Evolutionary conservation across 148 eudicot genomes (phyloP), one percentile per base, ranked within the genome.

Genomic region (Rhododendron molle): DNA sequence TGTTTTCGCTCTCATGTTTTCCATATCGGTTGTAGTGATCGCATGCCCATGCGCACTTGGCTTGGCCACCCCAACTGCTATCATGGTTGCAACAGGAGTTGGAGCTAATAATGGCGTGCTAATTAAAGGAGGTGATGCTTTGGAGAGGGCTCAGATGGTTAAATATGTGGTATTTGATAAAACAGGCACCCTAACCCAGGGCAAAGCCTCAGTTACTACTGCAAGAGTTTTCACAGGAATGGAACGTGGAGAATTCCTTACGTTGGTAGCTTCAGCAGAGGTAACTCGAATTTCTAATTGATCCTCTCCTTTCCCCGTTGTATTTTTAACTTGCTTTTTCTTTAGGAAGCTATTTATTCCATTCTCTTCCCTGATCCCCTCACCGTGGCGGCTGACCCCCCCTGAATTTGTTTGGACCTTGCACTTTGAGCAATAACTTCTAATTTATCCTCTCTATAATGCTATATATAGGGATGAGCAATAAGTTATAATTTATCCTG

Each of bases 1-100:
- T 92, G 98, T 95, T 38, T 97, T 97, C 89, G 85, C 99, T 80
- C 93, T 97, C 87, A 97, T 97, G 99, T 97, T 97, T 88, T 86
- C 98, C 23, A 97, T 97, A 90, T 95, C 99, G 38, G 98, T 95
- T 85, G 95, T 97, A 76, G 99, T 97, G 38, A 93, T 97, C 86
- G 99, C 99, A 76, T 97, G 99, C 78, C 99, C 99, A 28, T 97
- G 99, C 86, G 98, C 99, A 84, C 93, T 97, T 88, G 99, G 99
- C 52, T 90, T 97, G 92, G 99, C 99, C 85, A 97, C 99, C 71
- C 99, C 99, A 79, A 97, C 99, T 47, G 99, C 99, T 87, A 93
- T 97, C 86, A 97, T 97, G 99, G 99, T 97, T 82, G 98, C 99
- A 28, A 97, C 99, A 52, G 98, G 99, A 69, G 98, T 97, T 85